Evolutionary conservation across 768 basidiomycete species (phyloP), one percentile per base, ranked within the genome.

Genomic region (Termitomyces sp.): DNA sequence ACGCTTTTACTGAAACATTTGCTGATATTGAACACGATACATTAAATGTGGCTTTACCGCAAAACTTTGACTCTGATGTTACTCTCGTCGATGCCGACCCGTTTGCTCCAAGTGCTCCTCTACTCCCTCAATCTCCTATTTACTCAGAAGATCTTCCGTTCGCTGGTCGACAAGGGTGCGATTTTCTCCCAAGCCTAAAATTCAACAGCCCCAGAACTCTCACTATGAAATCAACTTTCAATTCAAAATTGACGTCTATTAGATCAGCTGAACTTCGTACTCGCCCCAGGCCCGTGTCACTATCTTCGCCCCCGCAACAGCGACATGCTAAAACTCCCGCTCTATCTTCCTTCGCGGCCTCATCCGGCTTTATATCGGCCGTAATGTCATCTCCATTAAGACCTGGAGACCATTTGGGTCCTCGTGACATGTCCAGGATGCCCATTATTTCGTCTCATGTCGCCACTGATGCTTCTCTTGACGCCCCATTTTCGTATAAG

Each of bases 251-350:
- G n/a, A 41, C n/a, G 27, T 20, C 12, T 13, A 42, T 39, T 41
- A 15, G 20, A 20, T 13, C 1, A 6, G 6, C 13, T 41, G 11
- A 30, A 15, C 18, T 3, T 31, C 12, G 3, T 39, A 31, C 13
- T 42, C 53, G 39, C n/a, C n/a, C n/a, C 13, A 41, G 27, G n/a
- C 39, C 27, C 6, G 20, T 41, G n/a, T 52, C 30, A 7, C 42
- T 55, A 8, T 62, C 61, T 2, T 62, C 61, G 4, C 61, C 61
- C 2, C 46, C 36, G 39, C 50, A 47, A 24, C 46, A 45, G 2
- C 48, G 20, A 36, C 1, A 34, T 3, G 4, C 48, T 13, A 44
- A 22, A n/a, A 16, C 11, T 31, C 30, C 18, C 42, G 22, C 18
- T 3, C 34, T 18, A 12, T 33, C 50, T 15, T 12, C 59, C 13